Evolutionary conservation across 805 yeast species (phyloP).

Genomic region (Candida montana): DNA sequence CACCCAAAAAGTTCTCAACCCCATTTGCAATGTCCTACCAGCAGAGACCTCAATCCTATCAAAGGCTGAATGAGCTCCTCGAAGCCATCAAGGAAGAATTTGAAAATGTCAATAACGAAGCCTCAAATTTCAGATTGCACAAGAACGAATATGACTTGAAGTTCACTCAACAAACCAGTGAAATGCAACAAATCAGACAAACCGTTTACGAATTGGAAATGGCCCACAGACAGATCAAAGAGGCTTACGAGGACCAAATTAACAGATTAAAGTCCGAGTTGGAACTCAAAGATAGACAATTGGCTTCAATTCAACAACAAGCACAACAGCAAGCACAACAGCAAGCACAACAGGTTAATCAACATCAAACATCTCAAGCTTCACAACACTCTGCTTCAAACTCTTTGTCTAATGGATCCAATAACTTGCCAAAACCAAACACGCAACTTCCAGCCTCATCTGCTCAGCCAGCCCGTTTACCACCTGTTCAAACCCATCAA

Average conservation of each 20-base stretch:
- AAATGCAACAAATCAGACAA: constrained; percentile 89
- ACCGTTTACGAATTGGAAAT: constrained; percentile 90
- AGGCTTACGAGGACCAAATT: constrained; percentile 92
- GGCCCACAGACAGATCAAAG: constrained; percentile 93
- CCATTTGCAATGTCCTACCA: constrained; percentile 21
- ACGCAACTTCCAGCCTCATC: constrained; percentile 15
- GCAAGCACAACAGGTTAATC: constrained; percentile 14
- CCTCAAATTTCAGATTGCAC: constrained; percentile 77
- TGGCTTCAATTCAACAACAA: constrained; percentile 36
- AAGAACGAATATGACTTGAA: constrained; percentile 90
- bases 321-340: constrained; percentile 31
- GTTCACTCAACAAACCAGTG: constrained; percentile 86
- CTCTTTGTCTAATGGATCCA: constrained; percentile 22
- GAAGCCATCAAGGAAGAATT: constrained; percentile 93
- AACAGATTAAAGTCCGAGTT: constrained; percentile 78
- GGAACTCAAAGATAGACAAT: constrained; percentile 69
- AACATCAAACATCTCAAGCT: constrained; percentile 9
- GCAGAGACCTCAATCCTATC: constrained; percentile 27
- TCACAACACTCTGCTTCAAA: constrained; percentile 18
- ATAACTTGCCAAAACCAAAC: constrained; percentile 22
- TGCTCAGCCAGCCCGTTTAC: constrained; percentile 29
- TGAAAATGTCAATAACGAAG: constrained; percentile 78
- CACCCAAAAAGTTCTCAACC: background rate
- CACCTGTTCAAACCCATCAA: constrained; percentile 30
- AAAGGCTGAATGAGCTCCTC: constrained; percentile 65